These are phyloP conservation scores for Emergomyces orientalis DNA, from an alignment of 2,329 filamentous ascomycete species.

Conservation along the genomic window DNA sequence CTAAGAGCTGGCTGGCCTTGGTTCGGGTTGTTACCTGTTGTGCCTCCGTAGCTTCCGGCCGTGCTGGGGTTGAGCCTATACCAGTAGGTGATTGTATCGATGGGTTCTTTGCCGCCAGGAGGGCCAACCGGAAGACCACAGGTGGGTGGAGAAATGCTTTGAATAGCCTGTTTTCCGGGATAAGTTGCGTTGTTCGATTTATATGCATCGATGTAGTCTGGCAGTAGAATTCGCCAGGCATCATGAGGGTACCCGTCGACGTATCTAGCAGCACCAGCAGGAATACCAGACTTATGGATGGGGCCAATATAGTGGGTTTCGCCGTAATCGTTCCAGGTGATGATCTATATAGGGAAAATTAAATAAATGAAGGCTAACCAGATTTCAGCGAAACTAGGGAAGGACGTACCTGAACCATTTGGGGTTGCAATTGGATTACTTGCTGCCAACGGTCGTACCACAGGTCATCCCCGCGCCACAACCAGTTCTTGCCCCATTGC, in stretches of 20 bases:
- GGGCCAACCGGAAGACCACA: too few species aligned
- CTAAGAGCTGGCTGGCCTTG: slow-evolving; percentile 22
- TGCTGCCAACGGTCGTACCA: slow-evolving; percentile 54
- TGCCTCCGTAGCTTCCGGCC: slow-evolving; percentile 24
- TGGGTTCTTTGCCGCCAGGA: neutral
- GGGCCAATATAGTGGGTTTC: slow-evolving; percentile 52
- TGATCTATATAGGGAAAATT: slow-evolving; percentile 31
- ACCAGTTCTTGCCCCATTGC: slow-evolving; percentile 51
- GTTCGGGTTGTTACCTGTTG: slow-evolving; percentile 28
- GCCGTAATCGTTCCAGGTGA: slow-evolving; percentile 54
- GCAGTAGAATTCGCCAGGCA: slow-evolving; percentile 42
- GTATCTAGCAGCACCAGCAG: slow-evolving; percentile 42
- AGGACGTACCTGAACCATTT: slow-evolving; percentile 39
- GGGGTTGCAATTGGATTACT: slow-evolving; percentile 42
- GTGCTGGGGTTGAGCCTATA: slow-evolving; percentile 26
- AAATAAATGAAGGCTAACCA: neutral
- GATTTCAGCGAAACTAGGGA: neutral
- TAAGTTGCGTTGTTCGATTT: slow-evolving; percentile 35
- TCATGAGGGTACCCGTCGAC: slow-evolving; percentile 43
- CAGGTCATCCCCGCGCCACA: slow-evolving; percentile 52
- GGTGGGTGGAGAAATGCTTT: neutral
- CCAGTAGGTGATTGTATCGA: slow-evolving; percentile 28
- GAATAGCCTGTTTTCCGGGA: neutral
- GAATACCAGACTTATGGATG: slow-evolving; percentile 38
- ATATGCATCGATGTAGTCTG: slow-evolving; percentile 44